Evolutionary conservation across 179 eudicot genomes (phyloP).

Genomic region (Pouteria campechiana): DNA sequence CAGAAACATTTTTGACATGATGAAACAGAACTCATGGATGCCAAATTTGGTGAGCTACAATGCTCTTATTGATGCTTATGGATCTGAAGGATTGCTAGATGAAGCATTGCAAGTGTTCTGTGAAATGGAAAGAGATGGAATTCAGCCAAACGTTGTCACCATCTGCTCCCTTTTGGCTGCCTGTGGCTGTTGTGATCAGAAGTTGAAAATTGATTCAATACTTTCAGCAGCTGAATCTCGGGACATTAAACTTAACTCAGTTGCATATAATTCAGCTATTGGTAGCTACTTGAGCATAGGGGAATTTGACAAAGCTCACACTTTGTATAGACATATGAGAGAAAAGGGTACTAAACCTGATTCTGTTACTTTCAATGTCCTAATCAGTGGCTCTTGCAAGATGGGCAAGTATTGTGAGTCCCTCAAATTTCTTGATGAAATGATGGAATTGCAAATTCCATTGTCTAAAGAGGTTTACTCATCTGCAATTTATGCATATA

Average conservation of each 20-base stretch:
- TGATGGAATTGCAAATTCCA: slow-evolving; percentile 49
- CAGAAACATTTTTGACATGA: slow-evolving; percentile 50
- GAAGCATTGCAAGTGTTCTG: slow-evolving; percentile 74
- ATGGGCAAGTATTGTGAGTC: slow-evolving; percentile 74
- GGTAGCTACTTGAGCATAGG: slow-evolving; percentile 88
- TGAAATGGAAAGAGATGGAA: slow-evolving; percentile 79
- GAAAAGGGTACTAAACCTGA: slow-evolving; percentile 64
- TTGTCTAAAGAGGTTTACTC: slow-evolving; percentile 85
- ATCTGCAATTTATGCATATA: slow-evolving; percentile 78
- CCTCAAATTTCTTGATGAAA: slow-evolving; percentile 55
- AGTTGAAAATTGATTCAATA: slow-evolving; percentile 75
- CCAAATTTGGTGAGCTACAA: slow-evolving; percentile 79
- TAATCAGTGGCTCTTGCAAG: slow-evolving; percentile 82
- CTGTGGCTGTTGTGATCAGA: slow-evolving; percentile 73
- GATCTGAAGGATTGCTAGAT: slow-evolving; percentile 63
- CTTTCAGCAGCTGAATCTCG: slow-evolving; percentile 72
- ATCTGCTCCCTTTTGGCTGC: slow-evolving; percentile 83
- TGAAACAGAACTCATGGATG: slow-evolving; percentile 50
- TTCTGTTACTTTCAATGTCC: slow-evolving; percentile 67
- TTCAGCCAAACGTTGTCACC: slow-evolving; percentile 85
- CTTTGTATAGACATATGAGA: slow-evolving; percentile 52
- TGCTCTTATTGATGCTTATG: slow-evolving; percentile 90
- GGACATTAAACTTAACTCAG: slow-evolving; percentile 56
- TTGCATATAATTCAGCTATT: slow-evolving; percentile 84
- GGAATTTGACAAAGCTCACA: slow-evolving; percentile 69